phyloP scores from a whole-genome alignment of 2,329 filamentous ascomycete species.

The Fusarium scirpi region DNA sequence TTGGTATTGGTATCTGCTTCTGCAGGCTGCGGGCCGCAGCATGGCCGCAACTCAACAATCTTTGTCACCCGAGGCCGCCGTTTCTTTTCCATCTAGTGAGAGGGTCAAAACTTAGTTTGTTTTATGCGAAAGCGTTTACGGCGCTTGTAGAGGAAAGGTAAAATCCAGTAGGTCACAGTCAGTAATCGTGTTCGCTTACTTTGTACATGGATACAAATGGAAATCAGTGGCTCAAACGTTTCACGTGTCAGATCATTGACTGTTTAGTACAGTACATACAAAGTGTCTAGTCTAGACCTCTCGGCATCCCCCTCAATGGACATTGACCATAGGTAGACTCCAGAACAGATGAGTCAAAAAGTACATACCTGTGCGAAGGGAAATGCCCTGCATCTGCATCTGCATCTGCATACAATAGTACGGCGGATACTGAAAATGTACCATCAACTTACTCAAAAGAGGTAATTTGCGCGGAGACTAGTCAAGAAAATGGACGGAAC shows the following conservation, averaged over 20 bases:
- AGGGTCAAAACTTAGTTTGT: background rate
- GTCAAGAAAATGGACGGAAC: constrained; percentile 34
- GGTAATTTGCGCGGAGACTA: constrained; percentile 33
- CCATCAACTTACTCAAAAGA: constrained; percentile 30
- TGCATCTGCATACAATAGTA: background rate
- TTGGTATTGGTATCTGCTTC: background rate
- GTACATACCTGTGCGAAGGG: background rate
- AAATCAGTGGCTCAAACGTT: constrained; percentile 11
- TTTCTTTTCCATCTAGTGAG: background rate
- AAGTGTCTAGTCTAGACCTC: background rate
- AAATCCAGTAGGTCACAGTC: background rate
- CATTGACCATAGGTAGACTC: background rate
- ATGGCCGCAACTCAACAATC: constrained; percentile 9
- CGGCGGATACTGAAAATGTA: constrained; percentile 8
- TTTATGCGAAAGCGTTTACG: background rate
- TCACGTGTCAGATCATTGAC: constrained; percentile 20
- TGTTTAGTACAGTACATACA: background rate
- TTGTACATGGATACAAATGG: background rate
- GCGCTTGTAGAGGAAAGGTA: background rate
- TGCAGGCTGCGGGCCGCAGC: constrained; percentile 25
- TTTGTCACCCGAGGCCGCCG: background rate
- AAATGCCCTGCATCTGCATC: constrained; percentile 11
- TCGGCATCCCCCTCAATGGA: constrained; percentile 9
- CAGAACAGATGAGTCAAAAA: background rate
- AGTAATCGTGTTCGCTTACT: background rate